Evolutionary conservation across 2,329 filamentous ascomycete genomes (phyloP).

Genomic region (Penicillium sp.): DNA sequence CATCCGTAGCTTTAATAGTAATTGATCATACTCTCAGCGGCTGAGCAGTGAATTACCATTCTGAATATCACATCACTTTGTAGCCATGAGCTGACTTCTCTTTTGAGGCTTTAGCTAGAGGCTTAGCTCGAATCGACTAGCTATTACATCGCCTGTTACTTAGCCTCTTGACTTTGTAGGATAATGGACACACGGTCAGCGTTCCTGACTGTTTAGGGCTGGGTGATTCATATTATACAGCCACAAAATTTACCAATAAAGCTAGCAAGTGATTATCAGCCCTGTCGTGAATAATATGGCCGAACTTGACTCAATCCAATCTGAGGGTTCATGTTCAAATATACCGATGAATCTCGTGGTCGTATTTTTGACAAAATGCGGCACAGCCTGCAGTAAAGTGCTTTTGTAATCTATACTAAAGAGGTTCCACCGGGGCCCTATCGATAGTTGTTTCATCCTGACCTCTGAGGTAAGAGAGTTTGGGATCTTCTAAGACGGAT

Average conservation of each 20-base stretch:
- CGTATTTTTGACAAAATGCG: background rate
- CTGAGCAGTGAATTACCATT: background rate
- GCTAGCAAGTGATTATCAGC: no score
- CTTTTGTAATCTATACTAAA: background rate
- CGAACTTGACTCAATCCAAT: no score
- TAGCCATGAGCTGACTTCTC: background rate
- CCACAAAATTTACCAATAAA: background rate
- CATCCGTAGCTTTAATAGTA: background rate
- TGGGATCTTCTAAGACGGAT: background rate
- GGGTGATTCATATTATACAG: background rate
- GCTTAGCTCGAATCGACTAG: background rate
- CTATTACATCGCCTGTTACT: background rate
- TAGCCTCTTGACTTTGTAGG: background rate
- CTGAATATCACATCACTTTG: background rate
- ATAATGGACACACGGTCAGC: background rate
- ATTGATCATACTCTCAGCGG: background rate
- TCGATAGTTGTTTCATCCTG: background rate
- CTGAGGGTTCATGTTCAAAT: no score
- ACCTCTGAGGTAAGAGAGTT: background rate
- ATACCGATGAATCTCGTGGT: no score
- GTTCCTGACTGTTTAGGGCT: background rate
- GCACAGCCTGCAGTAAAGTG: background rate
- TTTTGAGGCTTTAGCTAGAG: background rate
- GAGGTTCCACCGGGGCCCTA: background rate
- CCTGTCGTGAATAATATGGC: no score